Evolutionary conservation across 108 stramenopile genomes (phyloP), one percentile per base, ranked within the genome.

Genomic region (Skeletonema potamos): DNA sequence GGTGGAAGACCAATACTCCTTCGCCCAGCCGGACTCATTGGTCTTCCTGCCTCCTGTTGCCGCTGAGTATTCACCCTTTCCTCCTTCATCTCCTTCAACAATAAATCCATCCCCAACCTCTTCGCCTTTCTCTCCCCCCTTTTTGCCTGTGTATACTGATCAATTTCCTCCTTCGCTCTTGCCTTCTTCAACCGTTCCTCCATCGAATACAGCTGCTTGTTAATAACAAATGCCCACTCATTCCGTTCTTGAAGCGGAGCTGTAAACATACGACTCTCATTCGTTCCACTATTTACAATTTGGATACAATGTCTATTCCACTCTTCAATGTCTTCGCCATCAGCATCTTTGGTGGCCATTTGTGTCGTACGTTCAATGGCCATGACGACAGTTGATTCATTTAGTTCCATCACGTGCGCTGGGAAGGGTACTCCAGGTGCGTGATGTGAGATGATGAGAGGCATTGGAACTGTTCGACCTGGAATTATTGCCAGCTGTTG

Each of bases 351-450:
- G 15, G 20, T 41, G 22, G 33, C 8, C 5, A 33, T 18, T n/a
- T 64, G 59, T 37, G 81, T 84, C 10, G 66, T 41, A 6, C 58
- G 57, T 59, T 85, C 80, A 48, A 79, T 59, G 39, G 84, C 82
- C 55, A 89, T 41, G 59, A 89, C 74, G 29, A 89, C 86, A 9
- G 88, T 86, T 8, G 84, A 85, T 66, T 85, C 85, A 11, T 83
- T 55, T 6, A 80, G 24, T n/a, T 39, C 43, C 24, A 44, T 64
- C 1, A 48, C 28, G 28, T 29, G 24, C 2, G 37, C 64, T 10
- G 64, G 64, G 27, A 46, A 64, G 17, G 64, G 27, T 15, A 64
- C 44, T 0, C 64, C 64, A 0, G 64, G 64, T 27, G 64, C 64
- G 18, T 43, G 64, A n/a, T 64, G 64, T 12, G 58, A 54, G 24